Base-by-base conservation (phyloP, 1,284 basidiomycete species). In the Moesziomyces globuligerus region DNA sequence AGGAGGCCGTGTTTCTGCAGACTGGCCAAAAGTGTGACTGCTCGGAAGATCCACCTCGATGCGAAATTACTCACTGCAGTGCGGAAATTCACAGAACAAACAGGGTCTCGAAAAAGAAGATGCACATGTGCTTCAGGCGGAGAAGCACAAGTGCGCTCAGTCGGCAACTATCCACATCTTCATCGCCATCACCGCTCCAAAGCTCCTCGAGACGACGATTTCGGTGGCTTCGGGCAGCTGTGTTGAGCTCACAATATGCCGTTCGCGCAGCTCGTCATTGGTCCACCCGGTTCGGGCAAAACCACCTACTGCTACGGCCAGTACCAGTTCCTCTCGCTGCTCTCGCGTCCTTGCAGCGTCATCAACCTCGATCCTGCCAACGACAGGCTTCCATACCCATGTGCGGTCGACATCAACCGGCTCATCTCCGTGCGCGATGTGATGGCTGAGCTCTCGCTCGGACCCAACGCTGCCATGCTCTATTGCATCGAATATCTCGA, bases 401-500 rank as follows among this genome's bases (percentile, higher is more conserved):
- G 93, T 77, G 88, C 90, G 0, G 86, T 99, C 74, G 89, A 92
- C 81, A 91, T 98, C 59, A 87, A 91, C 0, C 89, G 89, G 0
- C 88, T 98, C 58, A 92, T 98, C 76, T 93, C 91, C 0, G 88
- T 98, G 23, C 86, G 90, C 47, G 91, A 93, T 76, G 93, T 90
- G 20, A 96, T 98, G 94, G 84, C 88, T 5, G 89, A 90, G 68
- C 89, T 91, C 69, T 88, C 88, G 0, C 87, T 99, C 0, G 96
- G 96, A 0, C 96, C 96, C 0, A 99, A 99, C 74, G 96, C 96
- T 6, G 95, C 89, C 3, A 94, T 98, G 90, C 85, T 98, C 17
- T 98, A 94, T 81, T 95, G 93, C 82, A 91, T 98, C 87, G 96
- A 98, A 82, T 98, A 98, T 82, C 87, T 99, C 21, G 94, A 98